These are phyloP conservation scores for Davidsoniella australis DNA, from an alignment of 2,329 filamentous ascomycete genomes.

Conservation along the genomic window DNA sequence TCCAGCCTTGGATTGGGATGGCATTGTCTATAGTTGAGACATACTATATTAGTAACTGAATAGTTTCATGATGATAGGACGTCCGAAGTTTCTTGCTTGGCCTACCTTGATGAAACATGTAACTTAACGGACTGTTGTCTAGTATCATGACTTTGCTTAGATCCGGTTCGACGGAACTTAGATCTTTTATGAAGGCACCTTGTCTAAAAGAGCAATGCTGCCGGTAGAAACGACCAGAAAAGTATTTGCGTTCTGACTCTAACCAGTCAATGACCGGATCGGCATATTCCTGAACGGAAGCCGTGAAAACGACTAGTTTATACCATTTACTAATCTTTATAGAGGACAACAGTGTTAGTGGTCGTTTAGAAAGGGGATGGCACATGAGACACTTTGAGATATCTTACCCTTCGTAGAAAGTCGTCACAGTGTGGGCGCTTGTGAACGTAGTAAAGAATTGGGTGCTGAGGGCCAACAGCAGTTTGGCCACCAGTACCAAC, in stretches of 20 bases:
- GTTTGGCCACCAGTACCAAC: constrained; percentile 50
- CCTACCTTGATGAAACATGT: constrained; percentile 94
- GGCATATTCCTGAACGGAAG: constrained; percentile 94
- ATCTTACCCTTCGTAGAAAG: constrained; percentile 63
- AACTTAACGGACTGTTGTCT: constrained; percentile 95
- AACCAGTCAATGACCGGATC: constrained; percentile 98
- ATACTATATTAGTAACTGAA: neutral
- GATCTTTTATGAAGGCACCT: constrained; percentile 93
- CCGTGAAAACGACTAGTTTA: constrained; percentile 90
- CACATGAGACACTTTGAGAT: neutral
- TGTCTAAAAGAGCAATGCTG: constrained; percentile 95
- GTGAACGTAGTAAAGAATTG: constrained; percentile 96
- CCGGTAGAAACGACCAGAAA: constrained; percentile 81
- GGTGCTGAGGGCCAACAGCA: constrained; percentile 68
- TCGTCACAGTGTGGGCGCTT: constrained; percentile 95
- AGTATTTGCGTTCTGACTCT: constrained; percentile 91
- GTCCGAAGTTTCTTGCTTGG: constrained; percentile 5
- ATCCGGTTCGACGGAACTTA: constrained; percentile 90
- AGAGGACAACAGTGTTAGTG: constrained; percentile 14
- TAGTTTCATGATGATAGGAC: constrained; percentile 8
- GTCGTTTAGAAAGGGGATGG: neutral
- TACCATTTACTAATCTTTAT: constrained; percentile 84
- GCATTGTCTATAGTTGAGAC: constrained; percentile 58
- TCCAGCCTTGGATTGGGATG: constrained; percentile 98
- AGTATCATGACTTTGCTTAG: constrained; percentile 97